phyloP scores from a whole-genome alignment of 176 grass and related monocot species.

The Echinochloa phyllopogon region DNA sequence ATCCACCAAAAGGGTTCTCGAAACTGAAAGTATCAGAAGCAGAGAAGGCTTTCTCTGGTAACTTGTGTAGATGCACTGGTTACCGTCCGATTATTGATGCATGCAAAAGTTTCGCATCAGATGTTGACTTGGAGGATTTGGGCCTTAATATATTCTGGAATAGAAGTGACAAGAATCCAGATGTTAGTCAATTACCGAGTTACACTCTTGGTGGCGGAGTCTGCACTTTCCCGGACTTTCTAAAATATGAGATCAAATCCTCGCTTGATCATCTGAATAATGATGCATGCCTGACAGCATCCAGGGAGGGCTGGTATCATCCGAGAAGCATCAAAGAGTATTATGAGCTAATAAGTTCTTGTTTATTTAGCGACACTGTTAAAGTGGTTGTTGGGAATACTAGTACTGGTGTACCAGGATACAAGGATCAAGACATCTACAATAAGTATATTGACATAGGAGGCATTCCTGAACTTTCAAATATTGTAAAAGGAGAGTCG shows the following conservation, averaged over 20 bases:
- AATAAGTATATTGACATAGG: conserved; percentile 71
- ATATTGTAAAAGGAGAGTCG: conserved; percentile 22
- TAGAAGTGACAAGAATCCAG: conserved; percentile 48
- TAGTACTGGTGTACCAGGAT: conserved; percentile 57
- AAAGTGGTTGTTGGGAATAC: conserved; percentile 77
- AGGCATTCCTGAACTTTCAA: conserved; percentile 67
- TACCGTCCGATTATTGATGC: conserved; percentile 78
- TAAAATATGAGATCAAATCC: conserved; percentile 76
- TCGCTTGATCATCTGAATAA: conserved; percentile 15
- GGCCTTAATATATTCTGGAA: conserved; percentile 82
- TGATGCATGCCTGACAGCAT: not conserved
- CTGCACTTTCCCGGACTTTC: conserved; percentile 66
- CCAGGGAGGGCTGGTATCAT: conserved; percentile 53
- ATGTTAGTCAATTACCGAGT: conserved; percentile 52
- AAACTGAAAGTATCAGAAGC: conserved; percentile 66
- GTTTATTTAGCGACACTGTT: conserved; percentile 27
- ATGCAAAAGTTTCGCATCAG: conserved; percentile 82
- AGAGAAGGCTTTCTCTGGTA: conserved; percentile 70
- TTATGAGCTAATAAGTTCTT: conserved; percentile 53
- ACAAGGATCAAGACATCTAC: conserved; percentile 67
- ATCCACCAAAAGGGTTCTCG: conserved; percentile 70
- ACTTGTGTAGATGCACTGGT: conserved; percentile 80
- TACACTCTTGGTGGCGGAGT: conserved; percentile 54
- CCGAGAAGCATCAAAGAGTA: conserved; percentile 59
- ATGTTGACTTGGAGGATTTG: conserved; percentile 83